Evolutionary conservation across 805 yeast species (phyloP), one percentile per base, ranked within the genome.

Genomic region (Yamadazyma olivae): DNA sequence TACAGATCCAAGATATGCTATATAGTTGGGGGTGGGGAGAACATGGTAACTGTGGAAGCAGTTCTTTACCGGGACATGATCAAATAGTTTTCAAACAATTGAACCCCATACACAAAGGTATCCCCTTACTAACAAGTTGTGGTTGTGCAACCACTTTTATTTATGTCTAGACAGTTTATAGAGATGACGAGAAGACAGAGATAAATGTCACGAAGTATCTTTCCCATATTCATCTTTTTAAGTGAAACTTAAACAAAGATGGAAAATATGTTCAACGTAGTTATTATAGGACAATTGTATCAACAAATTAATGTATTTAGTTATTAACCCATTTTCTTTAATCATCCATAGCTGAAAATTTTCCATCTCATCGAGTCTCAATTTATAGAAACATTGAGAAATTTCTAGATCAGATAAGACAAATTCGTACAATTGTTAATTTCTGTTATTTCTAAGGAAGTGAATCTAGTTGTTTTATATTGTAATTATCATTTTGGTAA

Each of bases 1-100:
- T 75, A 8, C 52, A 57, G 5, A 34, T 48, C 1, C n/a, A 53
- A 12, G 47, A 57, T 26, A 33, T 38, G 6, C 81, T 89, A 0
- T 63, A 52, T 36, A 73, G 90, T 2, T 93, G 98, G 98, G 99
- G 99, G 0, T 91, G 99, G 99, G 97, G 96, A 10, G 98, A 93
- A 52, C 99, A 91, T 57, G 99, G 99, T 0, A 91, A 91, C 54
- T 91, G 98, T 60, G 95, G 96, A 0, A 19, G 14, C 2, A 35
- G 45, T 15, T 25, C 28, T 3, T 13, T 17, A 9, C 35, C 25
- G 30, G 34, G 32, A 14, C 32, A 45, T 3, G 56, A 39, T 24
- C 60, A 34, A 32, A 73, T 62, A 30, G 63, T 69, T 3, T 68
- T 58, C 40, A 59, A 56, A 40, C 50, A 57, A 28, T 44, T 70